Evolutionary conservation across 2,329 filamentous ascomycete genomes (phyloP).

Genomic region (Cladosporium sp.): DNA sequence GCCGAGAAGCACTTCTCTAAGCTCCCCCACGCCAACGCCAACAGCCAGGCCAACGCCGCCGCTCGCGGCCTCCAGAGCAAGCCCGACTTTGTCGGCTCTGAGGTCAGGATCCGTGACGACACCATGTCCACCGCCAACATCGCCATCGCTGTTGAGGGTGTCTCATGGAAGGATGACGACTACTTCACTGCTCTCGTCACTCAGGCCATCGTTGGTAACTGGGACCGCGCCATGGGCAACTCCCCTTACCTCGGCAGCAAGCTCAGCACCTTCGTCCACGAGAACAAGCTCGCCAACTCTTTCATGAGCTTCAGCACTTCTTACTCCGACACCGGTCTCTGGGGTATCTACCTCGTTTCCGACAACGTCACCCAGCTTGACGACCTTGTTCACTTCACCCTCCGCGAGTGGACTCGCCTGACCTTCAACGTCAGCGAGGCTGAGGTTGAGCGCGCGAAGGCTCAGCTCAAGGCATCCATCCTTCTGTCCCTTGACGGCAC

Average conservation of each 20-base stretch:
- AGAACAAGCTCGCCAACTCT: constrained; percentile 95
- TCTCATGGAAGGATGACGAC: constrained; percentile 98
- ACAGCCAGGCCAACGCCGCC: constrained; percentile 66
- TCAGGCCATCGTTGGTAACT: constrained; percentile 98
- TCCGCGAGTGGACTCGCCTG: constrained; percentile 96
- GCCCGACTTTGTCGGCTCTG: constrained; percentile 94
- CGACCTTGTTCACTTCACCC: constrained; percentile 95
- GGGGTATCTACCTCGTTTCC: constrained; percentile 98
- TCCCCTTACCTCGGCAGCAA: constrained; percentile 97
- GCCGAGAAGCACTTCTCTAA: constrained; percentile 91
- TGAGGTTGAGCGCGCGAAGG: constrained; percentile 97
- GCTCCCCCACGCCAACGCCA: constrained; percentile 70
- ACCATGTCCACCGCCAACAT: constrained; percentile 95
- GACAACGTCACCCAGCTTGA: constrained; percentile 84
- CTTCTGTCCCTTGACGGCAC: constrained; percentile 96
- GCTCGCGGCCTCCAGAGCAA: constrained; percentile 73
- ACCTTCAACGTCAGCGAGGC: constrained; percentile 81
- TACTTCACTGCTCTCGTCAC: constrained; percentile 98
- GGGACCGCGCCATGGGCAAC: constrained; percentile 98
- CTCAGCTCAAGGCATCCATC: constrained; percentile 97
- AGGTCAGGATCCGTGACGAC: constrained; percentile 93
- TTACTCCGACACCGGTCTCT: constrained; percentile 99
- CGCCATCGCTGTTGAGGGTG: constrained; percentile 96
- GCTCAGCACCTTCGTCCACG: constrained; percentile 89
- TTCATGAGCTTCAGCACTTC: constrained; percentile 99